Percentiles rank a stretch among this genome's conserved stretches.
phyloP scores from a whole-genome alignment of 2,329 filamentous ascomycete genomes.

The Parascedosporium putredinis region DNA sequence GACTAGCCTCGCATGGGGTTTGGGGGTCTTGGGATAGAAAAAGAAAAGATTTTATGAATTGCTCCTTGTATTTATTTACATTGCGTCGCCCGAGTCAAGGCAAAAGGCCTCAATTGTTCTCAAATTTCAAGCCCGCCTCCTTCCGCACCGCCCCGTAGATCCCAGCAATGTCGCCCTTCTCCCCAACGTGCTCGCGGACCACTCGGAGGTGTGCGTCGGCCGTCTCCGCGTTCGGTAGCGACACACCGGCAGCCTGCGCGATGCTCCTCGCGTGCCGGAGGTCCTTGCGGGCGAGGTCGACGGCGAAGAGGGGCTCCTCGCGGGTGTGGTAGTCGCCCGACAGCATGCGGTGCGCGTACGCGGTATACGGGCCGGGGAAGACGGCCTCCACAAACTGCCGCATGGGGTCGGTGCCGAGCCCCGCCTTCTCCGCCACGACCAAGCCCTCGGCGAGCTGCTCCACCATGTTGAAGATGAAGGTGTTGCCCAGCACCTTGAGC shows the following conservation, averaged over 20 bases:
- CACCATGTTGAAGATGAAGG: conserved; percentile 74
- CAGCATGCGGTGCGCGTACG: conserved; percentile 66
- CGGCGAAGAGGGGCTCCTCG: conserved; percentile 70
- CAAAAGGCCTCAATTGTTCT: no score
- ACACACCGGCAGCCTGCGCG: conserved; percentile 51
- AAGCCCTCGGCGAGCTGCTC: conserved; percentile 71
- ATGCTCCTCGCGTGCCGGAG: conserved; percentile 61
- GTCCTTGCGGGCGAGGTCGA: conserved; percentile 77
- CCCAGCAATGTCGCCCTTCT: conserved; percentile 66
- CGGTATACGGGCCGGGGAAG: conserved; percentile 65
- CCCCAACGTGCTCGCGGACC: conserved; percentile 58
- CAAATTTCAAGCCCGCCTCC: conserved; percentile 64
- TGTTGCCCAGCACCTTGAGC: conserved; percentile 79
- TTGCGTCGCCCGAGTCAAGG: no score
- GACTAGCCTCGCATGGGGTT: background rate
- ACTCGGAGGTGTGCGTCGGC: conserved; percentile 57
- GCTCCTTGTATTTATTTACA: no score
- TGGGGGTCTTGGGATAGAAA: no score
- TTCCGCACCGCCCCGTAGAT: conserved; percentile 73
- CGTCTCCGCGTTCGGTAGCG: conserved; percentile 54
- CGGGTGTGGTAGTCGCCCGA: conserved; percentile 66
- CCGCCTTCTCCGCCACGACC: conserved; percentile 69
- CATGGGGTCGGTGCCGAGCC: conserved; percentile 59
- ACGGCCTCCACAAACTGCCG: conserved; percentile 62
- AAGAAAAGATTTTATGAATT: no score